These are phyloP conservation scores for Chamaenerion angustifolium DNA, from an alignment of 345 rosid species.

Conservation along the genomic window DNA sequence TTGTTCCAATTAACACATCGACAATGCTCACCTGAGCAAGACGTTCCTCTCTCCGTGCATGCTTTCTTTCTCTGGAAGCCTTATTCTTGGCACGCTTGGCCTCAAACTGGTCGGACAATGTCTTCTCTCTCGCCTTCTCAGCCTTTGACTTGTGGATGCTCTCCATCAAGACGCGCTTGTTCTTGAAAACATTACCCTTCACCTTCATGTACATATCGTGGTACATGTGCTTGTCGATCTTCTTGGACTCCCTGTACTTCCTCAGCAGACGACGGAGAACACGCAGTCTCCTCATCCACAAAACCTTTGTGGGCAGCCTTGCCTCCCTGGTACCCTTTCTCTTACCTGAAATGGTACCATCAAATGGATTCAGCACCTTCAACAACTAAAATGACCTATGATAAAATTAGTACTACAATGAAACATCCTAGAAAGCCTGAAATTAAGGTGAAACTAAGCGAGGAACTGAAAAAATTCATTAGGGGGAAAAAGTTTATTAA, in stretches of 20 bases:
- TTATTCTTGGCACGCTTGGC: conserved; percentile 44
- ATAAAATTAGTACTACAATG: too few relatives aligned
- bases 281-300: conserved; percentile 62
- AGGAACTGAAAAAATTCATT: too few relatives aligned
- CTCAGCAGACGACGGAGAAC: conserved; percentile 39
- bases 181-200: conserved; percentile 69
- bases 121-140: conserved; percentile 44
- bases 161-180: conserved; percentile 74
- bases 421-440: too few relatives aligned
- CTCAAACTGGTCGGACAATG: conserved; percentile 36
- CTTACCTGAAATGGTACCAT: conserved; percentile 20
- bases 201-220: conserved; percentile 82
- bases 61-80: conserved; percentile 39
- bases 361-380: too few relatives aligned
- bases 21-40: conserved; percentile 24
- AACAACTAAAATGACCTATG: too few relatives aligned
- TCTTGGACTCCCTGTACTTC: conserved; percentile 58
- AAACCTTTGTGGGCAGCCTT: conserved; percentile 34
- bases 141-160: conserved; percentile 43
- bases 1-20: too few relatives aligned
- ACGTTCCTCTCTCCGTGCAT: conserved; percentile 38
- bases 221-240: conserved; percentile 74
- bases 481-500: too few relatives aligned
- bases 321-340: conserved; percentile 41
- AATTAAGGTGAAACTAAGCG: too few relatives aligned